Percentiles rank a stretch among this genome's conserved stretches.
phyloP scores from a whole-genome alignment of 805 yeast species.

The Candida bentonensis region DNA sequence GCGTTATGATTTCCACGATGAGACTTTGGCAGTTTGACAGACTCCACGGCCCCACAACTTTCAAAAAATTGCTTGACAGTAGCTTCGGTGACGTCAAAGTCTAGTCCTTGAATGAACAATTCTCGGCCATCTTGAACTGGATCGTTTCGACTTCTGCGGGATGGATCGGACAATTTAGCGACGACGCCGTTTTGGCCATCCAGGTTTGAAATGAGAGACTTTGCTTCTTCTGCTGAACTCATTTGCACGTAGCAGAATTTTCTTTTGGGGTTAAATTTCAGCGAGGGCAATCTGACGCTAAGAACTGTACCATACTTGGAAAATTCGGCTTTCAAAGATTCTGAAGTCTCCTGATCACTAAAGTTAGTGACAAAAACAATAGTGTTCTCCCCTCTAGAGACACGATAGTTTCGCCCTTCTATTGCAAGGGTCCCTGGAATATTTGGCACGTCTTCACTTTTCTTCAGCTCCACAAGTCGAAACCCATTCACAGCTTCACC shows the following conservation, averaged over 20 bases:
- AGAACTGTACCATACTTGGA: slow-evolving; percentile 4
- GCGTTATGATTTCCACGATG: background rate
- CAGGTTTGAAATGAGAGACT: background rate
- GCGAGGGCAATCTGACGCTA: slow-evolving; percentile 3
- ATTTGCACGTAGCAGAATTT: slow-evolving; percentile 6
- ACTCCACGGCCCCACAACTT: background rate
- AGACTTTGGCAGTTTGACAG: slow-evolving; percentile 2
- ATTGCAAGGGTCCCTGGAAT: background rate
- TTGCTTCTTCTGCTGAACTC: slow-evolving; percentile 3
- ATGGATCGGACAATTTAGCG: slow-evolving; percentile 5
- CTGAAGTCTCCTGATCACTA: background rate
- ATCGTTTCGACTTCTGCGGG: background rate
- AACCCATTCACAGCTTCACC: background rate
- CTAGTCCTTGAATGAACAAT: slow-evolving; percentile 5
- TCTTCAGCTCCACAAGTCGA: slow-evolving; percentile 2
- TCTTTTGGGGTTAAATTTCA: slow-evolving; percentile 1
- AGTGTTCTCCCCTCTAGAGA: slow-evolving; percentile 3
- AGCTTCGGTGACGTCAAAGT: background rate
- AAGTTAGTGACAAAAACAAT: slow-evolving; percentile 5
- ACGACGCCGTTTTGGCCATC: background rate
- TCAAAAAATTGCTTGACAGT: background rate
- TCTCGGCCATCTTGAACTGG: slow-evolving; percentile 4
- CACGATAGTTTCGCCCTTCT: background rate
- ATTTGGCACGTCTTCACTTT: slow-evolving; percentile 1
- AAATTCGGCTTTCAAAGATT: background rate